These are phyloP conservation scores for Acmispon strigosus DNA, from an alignment of 306 rosid genomes.

Conservation along the genomic window DNA sequence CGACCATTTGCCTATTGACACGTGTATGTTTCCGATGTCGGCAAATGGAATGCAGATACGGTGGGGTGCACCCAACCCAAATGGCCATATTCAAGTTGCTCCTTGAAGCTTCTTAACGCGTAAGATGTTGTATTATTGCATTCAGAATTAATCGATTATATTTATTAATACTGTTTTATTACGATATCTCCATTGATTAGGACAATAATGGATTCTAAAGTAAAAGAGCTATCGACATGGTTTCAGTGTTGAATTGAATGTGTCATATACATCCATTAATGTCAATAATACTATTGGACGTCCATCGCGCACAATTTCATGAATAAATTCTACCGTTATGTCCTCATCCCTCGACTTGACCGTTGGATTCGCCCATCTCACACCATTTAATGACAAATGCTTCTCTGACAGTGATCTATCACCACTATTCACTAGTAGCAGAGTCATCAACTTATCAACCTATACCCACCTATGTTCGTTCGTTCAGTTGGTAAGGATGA, in stretches of 20 bases:
- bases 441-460: background rate
- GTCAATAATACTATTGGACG: background rate
- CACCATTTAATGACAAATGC: background rate
- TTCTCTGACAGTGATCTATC: background rate
- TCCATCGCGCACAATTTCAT: background rate
- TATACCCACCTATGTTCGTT: no score
- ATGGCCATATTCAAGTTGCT: no score
- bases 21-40: background rate
- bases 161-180: background rate
- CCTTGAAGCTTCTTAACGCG: no score
- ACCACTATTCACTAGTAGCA: background rate
- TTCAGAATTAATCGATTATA: no score
- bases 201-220: background rate
- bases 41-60: constrained; percentile 7
- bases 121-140: no score
- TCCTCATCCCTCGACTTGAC: background rate
- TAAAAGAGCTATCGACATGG: background rate
- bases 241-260: background rate
- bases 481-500: no score
- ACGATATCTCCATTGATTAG: background rate
- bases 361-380: constrained; percentile 6
- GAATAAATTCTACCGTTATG: background rate
- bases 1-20: background rate
- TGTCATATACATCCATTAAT: background rate
- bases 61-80: background rate